Percentiles rank a stretch among this genome's conserved stretches.
Conservation (phyloP, 2,329 filamentous ascomycete genomes). For the Aspergillus novoparasiticus region DNA sequence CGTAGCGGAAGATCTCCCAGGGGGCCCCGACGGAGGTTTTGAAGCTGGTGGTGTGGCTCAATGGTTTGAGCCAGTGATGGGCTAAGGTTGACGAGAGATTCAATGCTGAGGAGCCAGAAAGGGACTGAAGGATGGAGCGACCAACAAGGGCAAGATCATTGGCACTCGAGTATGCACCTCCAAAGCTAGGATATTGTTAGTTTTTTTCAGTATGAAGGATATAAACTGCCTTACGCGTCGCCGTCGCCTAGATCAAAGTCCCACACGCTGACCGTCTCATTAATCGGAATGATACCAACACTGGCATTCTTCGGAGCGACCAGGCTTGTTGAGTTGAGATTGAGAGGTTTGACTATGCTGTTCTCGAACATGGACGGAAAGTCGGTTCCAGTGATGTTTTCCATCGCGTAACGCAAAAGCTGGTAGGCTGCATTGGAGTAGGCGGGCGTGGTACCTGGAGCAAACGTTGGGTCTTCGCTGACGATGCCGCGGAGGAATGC, state of each 20-base stretch:
- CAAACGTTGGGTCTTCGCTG: neutral
- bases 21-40: constrained; percentile 45
- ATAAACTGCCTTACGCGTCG: constrained; percentile 34
- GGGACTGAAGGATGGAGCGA: constrained; percentile 46
- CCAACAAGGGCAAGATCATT: constrained; percentile 48
- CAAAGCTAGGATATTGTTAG: constrained; percentile 15
- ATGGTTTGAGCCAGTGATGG: constrained; percentile 51
- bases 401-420: constrained; percentile 17
- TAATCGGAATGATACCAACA: constrained; percentile 41
- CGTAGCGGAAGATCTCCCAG: constrained; percentile 44
- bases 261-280: constrained; percentile 33
- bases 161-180: constrained; percentile 50
- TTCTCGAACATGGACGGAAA: constrained; percentile 36
- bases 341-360: constrained; percentile 41
- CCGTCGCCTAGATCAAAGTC: constrained; percentile 43
- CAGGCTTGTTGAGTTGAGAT: constrained; percentile 39
- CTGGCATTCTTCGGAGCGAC: constrained; percentile 14
- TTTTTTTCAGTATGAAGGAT: too few relatives aligned
- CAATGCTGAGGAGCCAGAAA: constrained; percentile 24
- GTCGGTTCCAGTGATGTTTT: neutral
- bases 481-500: constrained; percentile 1
- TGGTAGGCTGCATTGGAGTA: constrained; percentile 16
- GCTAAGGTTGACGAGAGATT: constrained; percentile 30
- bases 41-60: constrained; percentile 41
- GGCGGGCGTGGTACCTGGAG: neutral